These are phyloP conservation scores for Dryas octopetala DNA, from an alignment of 306 rosid genomes.

Conservation along the genomic window DNA sequence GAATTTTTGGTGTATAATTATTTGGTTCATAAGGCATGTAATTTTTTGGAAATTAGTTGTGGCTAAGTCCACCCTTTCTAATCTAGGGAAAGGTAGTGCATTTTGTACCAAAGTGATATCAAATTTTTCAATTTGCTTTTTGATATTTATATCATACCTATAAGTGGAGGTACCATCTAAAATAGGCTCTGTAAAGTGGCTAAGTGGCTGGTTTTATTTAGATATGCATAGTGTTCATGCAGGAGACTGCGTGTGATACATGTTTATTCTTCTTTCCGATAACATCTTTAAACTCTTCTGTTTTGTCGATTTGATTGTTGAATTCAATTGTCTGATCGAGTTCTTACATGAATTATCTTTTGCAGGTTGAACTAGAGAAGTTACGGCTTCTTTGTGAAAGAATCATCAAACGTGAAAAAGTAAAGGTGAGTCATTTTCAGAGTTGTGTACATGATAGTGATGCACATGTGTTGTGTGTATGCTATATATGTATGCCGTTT, in stretches of 20 bases:
- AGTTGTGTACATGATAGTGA: not conserved
- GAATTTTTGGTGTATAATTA: not conserved
- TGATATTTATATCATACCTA: not conserved
- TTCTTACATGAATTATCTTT: conserved; percentile 24
- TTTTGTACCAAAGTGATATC: not conserved
- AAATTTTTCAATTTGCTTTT: not conserved
- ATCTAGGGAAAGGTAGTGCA: too few species aligned
- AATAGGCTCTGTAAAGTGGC: too few species aligned
- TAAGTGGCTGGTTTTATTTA: too few species aligned
- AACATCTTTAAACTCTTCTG: not conserved
- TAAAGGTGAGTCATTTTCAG: conserved; percentile 54
- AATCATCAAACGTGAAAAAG: conserved; percentile 88
- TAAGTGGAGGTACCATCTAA: too few species aligned
- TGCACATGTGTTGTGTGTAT: not conserved
- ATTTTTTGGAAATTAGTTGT: not conserved
- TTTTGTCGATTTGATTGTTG: not conserved
- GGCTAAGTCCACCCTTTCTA: too few species aligned
- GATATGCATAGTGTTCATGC: too few species aligned
- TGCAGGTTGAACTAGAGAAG: conserved; percentile 94
- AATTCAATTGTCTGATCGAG: conserved; percentile 13
- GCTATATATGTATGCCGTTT: not conserved
- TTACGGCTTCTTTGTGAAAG: conserved; percentile 95
- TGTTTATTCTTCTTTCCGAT: not conserved
- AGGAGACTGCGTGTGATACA: too few species aligned
- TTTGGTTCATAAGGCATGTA: not conserved